These are phyloP conservation scores for Earliella scabrosa DNA, from an alignment of 1,284 basidiomycete species.

Conservation along the genomic window DNA sequence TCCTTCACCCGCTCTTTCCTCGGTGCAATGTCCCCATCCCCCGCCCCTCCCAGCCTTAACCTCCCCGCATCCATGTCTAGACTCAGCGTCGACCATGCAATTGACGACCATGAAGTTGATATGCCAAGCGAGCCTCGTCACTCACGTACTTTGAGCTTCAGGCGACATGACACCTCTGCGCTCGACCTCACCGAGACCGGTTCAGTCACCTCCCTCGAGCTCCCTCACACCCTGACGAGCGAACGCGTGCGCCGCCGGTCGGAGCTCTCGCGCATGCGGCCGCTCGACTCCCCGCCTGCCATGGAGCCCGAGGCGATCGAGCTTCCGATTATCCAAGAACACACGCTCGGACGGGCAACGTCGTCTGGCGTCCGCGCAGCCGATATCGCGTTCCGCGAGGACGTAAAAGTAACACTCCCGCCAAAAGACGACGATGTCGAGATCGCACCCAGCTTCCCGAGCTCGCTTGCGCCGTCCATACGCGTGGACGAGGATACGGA, in stretches of 20 bases:
- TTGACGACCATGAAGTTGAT: conserved; percentile 10
- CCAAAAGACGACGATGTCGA: conserved; percentile 21
- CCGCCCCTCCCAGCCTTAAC: background rate
- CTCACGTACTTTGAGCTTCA: background rate
- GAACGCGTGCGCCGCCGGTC: conserved; percentile 29
- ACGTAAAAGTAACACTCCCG: background rate
- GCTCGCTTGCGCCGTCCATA: conserved; percentile 26
- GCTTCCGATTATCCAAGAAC: conserved; percentile 21
- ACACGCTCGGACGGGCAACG: background rate
- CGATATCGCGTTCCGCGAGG: conserved; percentile 13
- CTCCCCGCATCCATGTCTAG: background rate
- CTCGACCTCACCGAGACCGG: conserved; percentile 21
- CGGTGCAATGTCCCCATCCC: background rate
- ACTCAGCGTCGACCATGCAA: background rate
- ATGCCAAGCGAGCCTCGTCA: background rate
- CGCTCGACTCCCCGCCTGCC: conserved; percentile 17
- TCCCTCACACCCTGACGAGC: conserved; percentile 22
- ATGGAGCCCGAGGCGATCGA: conserved; percentile 24
- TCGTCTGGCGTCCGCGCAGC: conserved; percentile 5
- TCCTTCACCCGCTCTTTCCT: background rate
- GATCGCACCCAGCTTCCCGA: conserved; percentile 26
- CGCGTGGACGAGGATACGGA: conserved; percentile 25
- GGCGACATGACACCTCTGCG: conserved; percentile 16
- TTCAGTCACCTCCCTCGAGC: conserved; percentile 18
- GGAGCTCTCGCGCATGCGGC: conserved; percentile 24